These are phyloP conservation scores for Tetrahymena elliotti DNA, from an alignment of 73 alveolate species.

Conservation along the genomic window DNA sequence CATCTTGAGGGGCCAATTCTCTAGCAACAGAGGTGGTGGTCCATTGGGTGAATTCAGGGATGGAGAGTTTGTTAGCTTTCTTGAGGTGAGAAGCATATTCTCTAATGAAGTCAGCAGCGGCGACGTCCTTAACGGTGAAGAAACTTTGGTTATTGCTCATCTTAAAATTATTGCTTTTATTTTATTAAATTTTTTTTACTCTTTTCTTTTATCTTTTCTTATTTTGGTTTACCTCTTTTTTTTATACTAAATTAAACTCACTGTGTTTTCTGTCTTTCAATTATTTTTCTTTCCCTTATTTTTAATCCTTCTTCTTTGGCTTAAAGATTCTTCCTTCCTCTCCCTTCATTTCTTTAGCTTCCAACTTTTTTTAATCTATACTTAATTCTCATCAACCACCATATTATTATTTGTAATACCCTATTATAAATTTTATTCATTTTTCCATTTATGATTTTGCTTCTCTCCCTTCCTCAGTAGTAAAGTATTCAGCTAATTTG, in stretches of 20 bases:
- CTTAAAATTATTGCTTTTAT: not conserved
- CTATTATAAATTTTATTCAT: not conserved
- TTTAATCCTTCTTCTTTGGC: not conserved
- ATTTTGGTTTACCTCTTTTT: not conserved
- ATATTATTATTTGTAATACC: not conserved
- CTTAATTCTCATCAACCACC: not conserved
- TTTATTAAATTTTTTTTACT: not conserved
- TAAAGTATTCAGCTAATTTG: not conserved
- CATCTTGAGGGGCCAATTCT: constrained; percentile 84
- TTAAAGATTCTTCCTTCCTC: constrained; percentile 1
- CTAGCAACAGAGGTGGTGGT: constrained; percentile 81
- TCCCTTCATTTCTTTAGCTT: constrained; percentile 1
- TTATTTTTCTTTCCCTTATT: not conserved
- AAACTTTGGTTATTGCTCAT: constrained; percentile 4
- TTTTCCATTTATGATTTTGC: not conserved
- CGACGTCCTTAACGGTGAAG: constrained; percentile 82
- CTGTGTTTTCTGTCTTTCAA: not conserved
- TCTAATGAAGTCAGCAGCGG: constrained; percentile 78
- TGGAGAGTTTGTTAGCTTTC: constrained; percentile 80
- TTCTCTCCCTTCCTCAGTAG: not conserved
- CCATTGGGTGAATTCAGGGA: constrained; percentile 87
- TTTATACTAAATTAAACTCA: not conserved
- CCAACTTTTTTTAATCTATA: not conserved
- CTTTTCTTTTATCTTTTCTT: not conserved
- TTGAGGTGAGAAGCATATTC: constrained; percentile 86